These are phyloP conservation scores for Dothidotthia symphoricarpi DNA, from an alignment of 2,329 filamentous ascomycete species.

Conservation along the genomic window DNA sequence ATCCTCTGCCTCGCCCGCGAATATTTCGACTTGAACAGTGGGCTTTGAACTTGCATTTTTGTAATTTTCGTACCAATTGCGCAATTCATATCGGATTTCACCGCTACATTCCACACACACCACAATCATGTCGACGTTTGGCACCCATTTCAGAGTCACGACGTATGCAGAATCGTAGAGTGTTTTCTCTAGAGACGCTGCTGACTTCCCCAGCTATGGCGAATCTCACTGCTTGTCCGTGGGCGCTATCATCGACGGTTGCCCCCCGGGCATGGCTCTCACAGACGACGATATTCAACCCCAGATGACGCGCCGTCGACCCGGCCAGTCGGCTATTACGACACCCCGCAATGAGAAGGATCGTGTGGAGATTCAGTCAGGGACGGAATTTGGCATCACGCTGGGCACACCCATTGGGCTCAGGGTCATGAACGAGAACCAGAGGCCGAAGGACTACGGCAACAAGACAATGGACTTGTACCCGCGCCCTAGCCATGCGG, in stretches of 20 bases:
- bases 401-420: conserved; percentile 88
- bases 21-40: background rate
- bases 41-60: too few species aligned
- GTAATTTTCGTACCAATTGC: conserved; percentile 6
- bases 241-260: conserved; percentile 91
- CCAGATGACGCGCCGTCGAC: conserved; percentile 85
- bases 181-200: background rate
- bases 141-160: conserved; percentile 75
- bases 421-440: conserved; percentile 87
- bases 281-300: conserved; percentile 88
- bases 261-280: conserved; percentile 82
- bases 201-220: conserved; percentile 59
- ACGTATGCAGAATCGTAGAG: conserved; percentile 57
- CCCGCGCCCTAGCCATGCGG: conserved; percentile 88
- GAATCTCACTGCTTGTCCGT: conserved; percentile 91
- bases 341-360: conserved; percentile 94
- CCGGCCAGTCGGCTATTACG: conserved; percentile 84
- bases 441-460: conserved; percentile 88
- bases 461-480: conserved; percentile 85
- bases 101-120: background rate
- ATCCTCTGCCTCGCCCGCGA: background rate
- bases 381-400: conserved; percentile 85
- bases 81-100: too few species aligned
- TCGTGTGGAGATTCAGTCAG: conserved; percentile 85
- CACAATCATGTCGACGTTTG: conserved; percentile 68